Base-by-base conservation (phyloP, 768 basidiomycete genomes). In the Hirschioporus abietinus region DNA sequence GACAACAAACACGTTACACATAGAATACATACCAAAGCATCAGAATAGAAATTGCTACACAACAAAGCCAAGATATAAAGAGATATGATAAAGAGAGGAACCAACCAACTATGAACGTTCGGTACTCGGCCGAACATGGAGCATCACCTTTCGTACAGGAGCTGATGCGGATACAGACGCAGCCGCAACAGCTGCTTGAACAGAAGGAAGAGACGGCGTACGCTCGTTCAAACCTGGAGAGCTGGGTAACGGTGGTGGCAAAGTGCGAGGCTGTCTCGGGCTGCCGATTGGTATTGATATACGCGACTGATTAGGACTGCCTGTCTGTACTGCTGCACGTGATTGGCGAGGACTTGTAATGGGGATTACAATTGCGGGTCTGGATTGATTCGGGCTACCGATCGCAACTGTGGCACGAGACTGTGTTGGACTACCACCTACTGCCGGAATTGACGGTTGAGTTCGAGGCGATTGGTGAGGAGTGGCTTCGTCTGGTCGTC, bases 1-100 rank as follows among this genome's bases (percentile, higher is more conserved):
- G 34, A 27, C 60, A 61, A 61, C 10, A 5, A 35, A 60, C 26
- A 58, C 25, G n/a, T 57, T 65, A 65, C 64, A 65, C 24, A 61
- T 66, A 66, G 60, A 66, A 18, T 61, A 66, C 65, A 66, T 66
- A 66, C 35, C 59, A 66, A 62, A 66, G 60, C 65, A 58, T 26
- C 52, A 65, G n/a, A 60, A 35, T 27, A 66, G 25, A 42, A 25
- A 24, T 12, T 24, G 30, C 24, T 35, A 61, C 60, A 27, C n/a
- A 61, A 52, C 20, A 52, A 52, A 52, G 20, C 42, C 42, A 20
- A 52, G 20, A 52, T 52, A 52, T 52, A 52, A 52, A 20, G 42
- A 52, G 42, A 52, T 52, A 52, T 20, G 42, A 52, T 20, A 52
- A 15, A 52, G 12, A 15, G 42, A 15, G 1, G 12, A 52, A 52